Evolutionary conservation across 2,329 filamentous ascomycete species (phyloP).

Genomic region (Biscogniauxia sp.): DNA sequence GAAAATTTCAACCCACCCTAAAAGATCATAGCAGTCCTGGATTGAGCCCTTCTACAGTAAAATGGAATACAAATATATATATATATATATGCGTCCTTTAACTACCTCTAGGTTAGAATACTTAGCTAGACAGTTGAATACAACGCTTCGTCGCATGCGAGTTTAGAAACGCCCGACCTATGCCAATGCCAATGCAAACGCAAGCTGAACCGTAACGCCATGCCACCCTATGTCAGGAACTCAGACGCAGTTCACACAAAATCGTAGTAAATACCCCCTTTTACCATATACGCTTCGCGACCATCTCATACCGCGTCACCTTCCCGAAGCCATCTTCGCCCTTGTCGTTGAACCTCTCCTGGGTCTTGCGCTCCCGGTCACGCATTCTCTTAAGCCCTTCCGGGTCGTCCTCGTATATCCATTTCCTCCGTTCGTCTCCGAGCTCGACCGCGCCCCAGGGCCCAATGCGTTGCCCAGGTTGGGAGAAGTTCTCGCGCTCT

Average conservation of each 20-base stretch:
- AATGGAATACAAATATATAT: too few relatives aligned
- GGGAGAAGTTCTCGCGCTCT: slow-evolving; percentile 58
- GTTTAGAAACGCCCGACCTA: background rate
- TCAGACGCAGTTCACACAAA: background rate
- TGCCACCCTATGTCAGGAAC: background rate
- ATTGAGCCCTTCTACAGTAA: too few relatives aligned
- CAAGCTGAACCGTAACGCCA: background rate
- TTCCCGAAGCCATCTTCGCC: slow-evolving; percentile 54
- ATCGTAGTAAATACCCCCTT: background rate
- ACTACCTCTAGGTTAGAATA: background rate
- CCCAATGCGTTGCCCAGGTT: slow-evolving; percentile 72
- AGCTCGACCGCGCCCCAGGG: slow-evolving; percentile 86
- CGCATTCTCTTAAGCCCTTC: slow-evolving; percentile 63
- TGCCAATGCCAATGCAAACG: background rate
- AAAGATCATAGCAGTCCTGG: too few relatives aligned
- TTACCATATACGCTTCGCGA: slow-evolving; percentile 94
- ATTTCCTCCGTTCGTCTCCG: slow-evolving; percentile 78
- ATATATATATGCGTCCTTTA: background rate
- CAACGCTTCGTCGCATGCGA: background rate
- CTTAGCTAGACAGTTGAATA: background rate
- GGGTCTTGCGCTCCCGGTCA: slow-evolving; percentile 62
- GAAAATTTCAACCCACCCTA: too few relatives aligned
- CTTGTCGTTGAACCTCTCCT: slow-evolving; percentile 54
- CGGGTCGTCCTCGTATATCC: slow-evolving; percentile 83
- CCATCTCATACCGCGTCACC: slow-evolving; percentile 83